A percentile compares a stretch with the other conserved stretches of the same genome.
Conservation (phyloP, 2,329 filamentous ascomycete genomes). For the Paraphaeosphaeria minitans region DNA sequence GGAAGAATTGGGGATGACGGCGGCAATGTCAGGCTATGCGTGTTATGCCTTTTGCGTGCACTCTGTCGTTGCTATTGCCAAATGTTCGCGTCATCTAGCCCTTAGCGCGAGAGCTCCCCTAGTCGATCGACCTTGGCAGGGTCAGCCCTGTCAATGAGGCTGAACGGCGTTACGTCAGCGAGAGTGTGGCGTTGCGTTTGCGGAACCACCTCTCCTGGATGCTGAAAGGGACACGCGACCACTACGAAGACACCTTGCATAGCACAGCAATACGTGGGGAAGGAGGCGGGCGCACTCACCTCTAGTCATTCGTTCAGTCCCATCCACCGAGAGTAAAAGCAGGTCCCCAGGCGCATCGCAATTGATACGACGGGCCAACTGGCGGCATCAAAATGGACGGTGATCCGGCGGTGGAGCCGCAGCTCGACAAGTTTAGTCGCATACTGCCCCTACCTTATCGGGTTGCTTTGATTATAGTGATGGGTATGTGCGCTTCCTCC, state of each 20-base stretch:
- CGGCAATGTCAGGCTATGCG: neutral
- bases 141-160: slow-evolving; percentile 21
- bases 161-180: slow-evolving; percentile 25
- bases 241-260: neutral
- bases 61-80: slow-evolving; percentile 17
- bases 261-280: neutral
- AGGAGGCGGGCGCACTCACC: slow-evolving; percentile 12
- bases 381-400: slow-evolving; percentile 64
- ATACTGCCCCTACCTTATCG: slow-evolving; percentile 88
- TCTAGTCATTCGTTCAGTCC: slow-evolving; percentile 19
- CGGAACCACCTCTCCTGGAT: slow-evolving; percentile 22
- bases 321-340: slow-evolving; percentile 19
- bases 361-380: slow-evolving; percentile 21
- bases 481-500: slow-evolving; percentile 63
- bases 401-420: slow-evolving; percentile 69
- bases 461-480: slow-evolving; percentile 80
- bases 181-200: slow-evolving; percentile 22
- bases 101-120: slow-evolving; percentile 26
- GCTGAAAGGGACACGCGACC: slow-evolving; percentile 40
- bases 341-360: slow-evolving; percentile 26
- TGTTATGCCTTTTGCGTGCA: slow-evolving; percentile 10
- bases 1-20: slow-evolving; percentile 1
- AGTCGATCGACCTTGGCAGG: slow-evolving; percentile 16
- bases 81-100: slow-evolving; percentile 39
- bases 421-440: slow-evolving; percentile 83